Evolutionary conservation across 2,329 filamentous ascomycete species (phyloP).

Genomic region (Cryphonectria parasitica): DNA sequence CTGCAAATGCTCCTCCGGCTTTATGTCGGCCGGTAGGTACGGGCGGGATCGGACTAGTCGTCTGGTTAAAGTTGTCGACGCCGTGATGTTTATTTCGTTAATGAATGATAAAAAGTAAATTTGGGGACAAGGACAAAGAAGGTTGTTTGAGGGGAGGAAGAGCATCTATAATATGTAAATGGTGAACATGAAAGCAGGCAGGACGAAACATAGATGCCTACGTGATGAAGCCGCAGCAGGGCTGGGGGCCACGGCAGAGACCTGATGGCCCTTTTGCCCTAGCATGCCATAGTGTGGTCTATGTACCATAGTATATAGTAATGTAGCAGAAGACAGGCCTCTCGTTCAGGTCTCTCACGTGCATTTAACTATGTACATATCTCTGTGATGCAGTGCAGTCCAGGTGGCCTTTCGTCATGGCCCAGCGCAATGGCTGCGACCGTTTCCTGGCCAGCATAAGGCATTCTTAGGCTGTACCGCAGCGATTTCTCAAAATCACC

Average conservation of each 20-base stretch:
- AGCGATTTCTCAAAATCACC: background rate
- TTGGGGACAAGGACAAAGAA: background rate
- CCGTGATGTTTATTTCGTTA: background rate
- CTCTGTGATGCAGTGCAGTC: background rate
- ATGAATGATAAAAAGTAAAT: background rate
- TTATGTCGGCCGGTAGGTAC: conserved; percentile 1
- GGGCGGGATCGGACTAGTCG: background rate
- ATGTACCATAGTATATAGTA: background rate
- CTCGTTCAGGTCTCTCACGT: background rate
- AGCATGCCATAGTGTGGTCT: background rate
- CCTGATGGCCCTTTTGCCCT: background rate
- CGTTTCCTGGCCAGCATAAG: background rate
- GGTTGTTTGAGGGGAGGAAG: background rate
- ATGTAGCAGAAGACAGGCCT: background rate
- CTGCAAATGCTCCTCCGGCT: conserved; percentile 7
- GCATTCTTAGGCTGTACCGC: background rate
- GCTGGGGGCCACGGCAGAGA: background rate
- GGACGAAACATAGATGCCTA: conserved; percentile 8
- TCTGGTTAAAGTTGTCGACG: conserved; percentile 4
- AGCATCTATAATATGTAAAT: background rate
- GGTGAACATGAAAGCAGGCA: background rate
- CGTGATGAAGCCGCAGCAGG: background rate
- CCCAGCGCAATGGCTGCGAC: background rate
- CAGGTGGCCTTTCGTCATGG: background rate
- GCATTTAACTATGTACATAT: background rate